Conservation (phyloP, 495 filamentous ascomycete genomes). For the Hypoxylon fuscum region DNA sequence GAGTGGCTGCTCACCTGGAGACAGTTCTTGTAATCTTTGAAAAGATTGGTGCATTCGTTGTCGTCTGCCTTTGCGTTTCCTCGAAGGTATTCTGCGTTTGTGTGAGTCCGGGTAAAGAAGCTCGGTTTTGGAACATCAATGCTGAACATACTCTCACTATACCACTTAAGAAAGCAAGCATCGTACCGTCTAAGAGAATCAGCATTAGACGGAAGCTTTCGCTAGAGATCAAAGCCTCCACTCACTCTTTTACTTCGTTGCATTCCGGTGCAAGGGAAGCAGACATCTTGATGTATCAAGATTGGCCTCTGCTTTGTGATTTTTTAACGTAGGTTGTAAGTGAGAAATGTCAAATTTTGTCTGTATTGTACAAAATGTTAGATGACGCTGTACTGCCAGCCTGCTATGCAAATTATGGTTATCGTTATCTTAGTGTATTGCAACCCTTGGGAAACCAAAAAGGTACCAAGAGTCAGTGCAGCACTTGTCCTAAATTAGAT, state of each 20-base stretch:
- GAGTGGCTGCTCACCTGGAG: conserved; percentile 66
- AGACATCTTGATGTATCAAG: conserved; percentile 55
- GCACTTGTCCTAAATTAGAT: no score
- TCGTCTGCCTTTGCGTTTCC: conserved; percentile 71
- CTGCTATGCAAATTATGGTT: not conserved
- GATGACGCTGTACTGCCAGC: no score
- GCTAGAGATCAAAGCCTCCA: not conserved
- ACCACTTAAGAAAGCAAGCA: conserved; percentile 94
- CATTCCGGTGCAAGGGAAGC: conserved; percentile 72
- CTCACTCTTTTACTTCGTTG: conserved; percentile 88
- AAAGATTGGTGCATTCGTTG: conserved; percentile 86
- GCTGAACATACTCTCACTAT: conserved; percentile 81
- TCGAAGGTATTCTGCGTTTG: conserved; percentile 77
- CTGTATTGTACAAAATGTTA: not conserved
- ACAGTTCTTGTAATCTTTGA: conserved; percentile 85
- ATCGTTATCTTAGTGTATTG: conserved; percentile 15
- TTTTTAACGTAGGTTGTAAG: not conserved
- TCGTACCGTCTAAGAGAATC: conserved; percentile 74
- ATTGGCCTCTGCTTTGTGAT: not conserved
- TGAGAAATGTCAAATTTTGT: not conserved
- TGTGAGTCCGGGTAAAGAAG: conserved; percentile 16
- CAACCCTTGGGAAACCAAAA: no score
- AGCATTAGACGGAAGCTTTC: conserved; percentile 15
- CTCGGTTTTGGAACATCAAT: not conserved
- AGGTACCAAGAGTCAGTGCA: no score